Evolutionary conservation across 192 early-diverging fungal species (phyloP), one percentile per base, ranked within the genome.

Genomic region (Radiomyces spectabilis): DNA sequence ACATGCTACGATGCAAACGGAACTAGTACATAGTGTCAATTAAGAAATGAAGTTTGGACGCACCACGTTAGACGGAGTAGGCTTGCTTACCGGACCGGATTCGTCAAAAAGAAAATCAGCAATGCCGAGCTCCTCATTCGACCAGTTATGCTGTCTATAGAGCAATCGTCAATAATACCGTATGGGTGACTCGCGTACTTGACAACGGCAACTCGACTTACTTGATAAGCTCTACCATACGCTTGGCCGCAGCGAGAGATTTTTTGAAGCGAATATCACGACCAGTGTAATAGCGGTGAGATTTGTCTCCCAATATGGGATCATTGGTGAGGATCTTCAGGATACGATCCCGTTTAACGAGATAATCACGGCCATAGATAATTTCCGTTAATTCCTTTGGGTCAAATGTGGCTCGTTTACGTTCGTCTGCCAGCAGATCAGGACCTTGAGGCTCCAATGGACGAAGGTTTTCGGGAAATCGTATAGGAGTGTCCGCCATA

Each of bases 1-100:
- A 94, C 89, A 94, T 93, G 13, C 71, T 68, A 3, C 78, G 73
- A 57, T 93, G 88, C 37, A 93, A 73, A 19, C 78, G 72, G 45
- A 86, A 87, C 51, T 79, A 63, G 19, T 13, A 5, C 5, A 5
- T 15, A 51, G 26, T 24, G 47, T 19, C 1, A 27, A 15, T 18
- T 7, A 18, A 16, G 12, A 32, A 15, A 24, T n/a, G 1, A n/a
- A 33, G 30, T 10, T 8, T 35, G 50, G 31, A 26, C 18, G 8
- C 27, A 57, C 4, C 18, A 29, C 13, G 18, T 26, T 34, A 51
- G 19, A 6, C 16, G 12, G 9, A 51, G 37, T 16, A 37, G n/a
- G n/a, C 8, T n/a, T 37, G 35, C 53, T 50, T 66, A 72, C 71
- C 9, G 79, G 71, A 32, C 84, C 71, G 42, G 80, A 66, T 57